Evolutionary conservation across 768 basidiomycete genomes (phyloP), one percentile per base, ranked within the genome.

Genomic region (Saitozyma sp.): DNA sequence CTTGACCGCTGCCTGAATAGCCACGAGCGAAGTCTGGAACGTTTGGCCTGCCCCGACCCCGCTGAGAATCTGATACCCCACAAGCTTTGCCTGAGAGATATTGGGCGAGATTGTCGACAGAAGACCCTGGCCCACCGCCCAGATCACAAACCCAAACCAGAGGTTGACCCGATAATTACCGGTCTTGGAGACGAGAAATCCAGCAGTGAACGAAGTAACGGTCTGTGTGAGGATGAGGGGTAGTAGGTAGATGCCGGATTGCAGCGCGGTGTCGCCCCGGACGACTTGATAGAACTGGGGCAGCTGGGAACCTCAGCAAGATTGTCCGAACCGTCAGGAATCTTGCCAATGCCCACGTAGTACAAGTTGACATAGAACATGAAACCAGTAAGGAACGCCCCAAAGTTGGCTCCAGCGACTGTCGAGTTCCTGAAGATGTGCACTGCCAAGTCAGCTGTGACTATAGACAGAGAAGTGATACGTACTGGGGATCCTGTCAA

Each of bases 181-280:
- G 1, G 87, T 88, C 46, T 81, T 81, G 62, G 85, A 86, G 16
- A 88, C 84, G 38, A 84, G 74, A 53, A 86, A 81, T 9, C 87
- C 87, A 84, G 88, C 66, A 13, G 62, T 58, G 59, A 75, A 75
- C 1, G 70, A 68, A 19, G 84, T 82, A 0, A 83, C 67, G 59
- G 86, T 86, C 68, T 88, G 87, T 48, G 84, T 84, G 19, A 87
- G 80, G 7, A 89, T 82, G n/a, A 89, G 80, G 0, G 88, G 88
- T 11, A 91, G 83, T 0, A 89, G 82, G 70, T 88, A 86, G 3
- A 88, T 73, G 0, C 85, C 85, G 5, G 83, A 83, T 70, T 82
- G 83, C 46, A 88, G 84, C 0, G 88, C 85, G 11, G 84, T 83
- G 65, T 85, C 85, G 2, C 85, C 86, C 14, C 87, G 79, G 4